Evolutionary conservation across 2,329 filamentous ascomycete genomes (phyloP).

Genomic region (Penicillium sp.): DNA sequence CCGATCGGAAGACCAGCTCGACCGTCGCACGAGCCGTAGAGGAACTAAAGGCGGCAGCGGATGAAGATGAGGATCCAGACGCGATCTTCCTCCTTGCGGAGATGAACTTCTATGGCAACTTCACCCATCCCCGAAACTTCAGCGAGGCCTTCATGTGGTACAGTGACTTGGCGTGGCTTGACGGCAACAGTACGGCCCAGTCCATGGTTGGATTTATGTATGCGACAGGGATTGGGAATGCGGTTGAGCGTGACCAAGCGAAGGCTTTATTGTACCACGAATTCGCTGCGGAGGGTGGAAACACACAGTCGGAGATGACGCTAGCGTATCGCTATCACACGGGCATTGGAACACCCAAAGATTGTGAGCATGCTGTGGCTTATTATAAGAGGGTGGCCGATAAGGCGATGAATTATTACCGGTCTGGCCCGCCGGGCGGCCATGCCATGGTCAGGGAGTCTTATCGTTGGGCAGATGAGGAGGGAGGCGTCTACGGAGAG

Average conservation of each 20-base stretch:
- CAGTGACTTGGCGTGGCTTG: constrained; percentile 68
- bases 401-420: constrained; percentile 84
- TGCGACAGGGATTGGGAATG: constrained; percentile 82
- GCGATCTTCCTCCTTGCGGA: constrained; percentile 88
- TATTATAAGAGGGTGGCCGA: constrained; percentile 95
- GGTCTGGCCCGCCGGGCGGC: constrained; percentile 87
- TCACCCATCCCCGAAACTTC: constrained; percentile 80
- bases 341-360: constrained; percentile 81
- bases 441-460: constrained; percentile 73
- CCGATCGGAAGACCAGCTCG: constrained; percentile 34
- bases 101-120: constrained; percentile 97
- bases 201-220: constrained; percentile 97
- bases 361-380: constrained; percentile 78
- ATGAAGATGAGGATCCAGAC: constrained; percentile 62
- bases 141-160: constrained; percentile 78
- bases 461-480: constrained; percentile 84
- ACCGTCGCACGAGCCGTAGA: constrained; percentile 59
- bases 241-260: constrained; percentile 81
- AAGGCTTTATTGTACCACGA: constrained; percentile 92
- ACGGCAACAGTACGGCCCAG: constrained; percentile 89
- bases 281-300: constrained; percentile 81
- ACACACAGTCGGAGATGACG: constrained; percentile 89
- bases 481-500: constrained; percentile 91
- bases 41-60: constrained; percentile 60
- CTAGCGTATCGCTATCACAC: constrained; percentile 81